A percentile compares a stretch with the other conserved stretches of the same genome.
phyloP scores from a whole-genome alignment of 352 stramenopile genomes.

The Phytophthora sp. region DNA sequence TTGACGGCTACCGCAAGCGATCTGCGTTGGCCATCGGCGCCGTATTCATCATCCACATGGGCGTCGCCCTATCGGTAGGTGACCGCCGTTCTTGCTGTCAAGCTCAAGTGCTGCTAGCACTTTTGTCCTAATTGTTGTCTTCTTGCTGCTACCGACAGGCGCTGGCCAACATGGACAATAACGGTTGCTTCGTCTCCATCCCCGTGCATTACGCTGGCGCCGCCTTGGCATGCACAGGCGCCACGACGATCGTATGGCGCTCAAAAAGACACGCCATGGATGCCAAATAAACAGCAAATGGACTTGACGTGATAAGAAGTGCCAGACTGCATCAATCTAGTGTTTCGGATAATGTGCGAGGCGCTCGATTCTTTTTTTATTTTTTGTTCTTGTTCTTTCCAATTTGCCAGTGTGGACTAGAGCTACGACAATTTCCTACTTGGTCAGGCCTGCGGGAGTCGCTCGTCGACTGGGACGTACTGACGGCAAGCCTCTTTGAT shows the following conservation, averaged over 20 bases:
- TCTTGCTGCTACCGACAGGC: conserved; percentile 31
- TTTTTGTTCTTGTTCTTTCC: conserved; percentile 4
- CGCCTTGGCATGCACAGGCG: conserved; percentile 49
- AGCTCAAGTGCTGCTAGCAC: too few relatives aligned
- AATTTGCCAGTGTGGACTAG: background rate
- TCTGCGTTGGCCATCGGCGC: conserved; percentile 50
- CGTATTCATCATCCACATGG: conserved; percentile 77
- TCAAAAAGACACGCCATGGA: conserved; percentile 42
- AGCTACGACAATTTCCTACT: background rate
- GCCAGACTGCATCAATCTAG: too few relatives aligned
- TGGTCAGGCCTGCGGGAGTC: conserved; percentile 40
- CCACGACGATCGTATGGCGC: conserved; percentile 51
- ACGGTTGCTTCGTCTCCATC: conserved; percentile 81
- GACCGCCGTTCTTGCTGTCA: background rate
- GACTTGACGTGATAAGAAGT: too few relatives aligned
- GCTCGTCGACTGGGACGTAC: conserved; percentile 61
- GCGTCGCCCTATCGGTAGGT: conserved; percentile 74
- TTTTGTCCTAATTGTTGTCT: conserved; percentile 16
- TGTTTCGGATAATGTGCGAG: conserved; percentile 24
- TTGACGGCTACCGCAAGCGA: conserved; percentile 79
- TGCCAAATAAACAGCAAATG: conserved; percentile 27
- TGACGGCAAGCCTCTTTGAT: conserved; percentile 66
- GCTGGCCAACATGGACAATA: conserved; percentile 76
- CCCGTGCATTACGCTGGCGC: conserved; percentile 77
- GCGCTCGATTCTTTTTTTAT: conserved; percentile 5